phyloP scores from a whole-genome alignment of 345 rosid genomes.

The Cardiospermum halicacabum region DNA sequence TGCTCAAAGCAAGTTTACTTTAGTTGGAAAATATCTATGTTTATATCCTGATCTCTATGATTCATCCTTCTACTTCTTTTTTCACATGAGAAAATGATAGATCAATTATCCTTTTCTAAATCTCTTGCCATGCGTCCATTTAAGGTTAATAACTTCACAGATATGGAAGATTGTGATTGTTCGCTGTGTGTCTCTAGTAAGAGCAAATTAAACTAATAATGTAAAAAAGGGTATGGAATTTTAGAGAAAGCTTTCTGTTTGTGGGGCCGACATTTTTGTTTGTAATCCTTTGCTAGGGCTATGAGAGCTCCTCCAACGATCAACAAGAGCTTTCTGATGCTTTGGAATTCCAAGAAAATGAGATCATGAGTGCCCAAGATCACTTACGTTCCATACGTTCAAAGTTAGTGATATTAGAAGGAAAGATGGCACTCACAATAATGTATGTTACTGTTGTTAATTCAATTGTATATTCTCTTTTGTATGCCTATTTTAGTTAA shows the following conservation, averaged over 20 bases:
- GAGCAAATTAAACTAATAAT: background rate
- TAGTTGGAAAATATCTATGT: constrained; percentile 2
- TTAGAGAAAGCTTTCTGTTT: background rate
- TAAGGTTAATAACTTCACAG: background rate
- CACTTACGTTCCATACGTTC: constrained; percentile 77
- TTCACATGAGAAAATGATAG: background rate
- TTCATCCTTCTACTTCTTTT: background rate
- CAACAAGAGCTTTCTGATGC: constrained; percentile 64
- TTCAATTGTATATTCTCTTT: constrained; percentile 7
- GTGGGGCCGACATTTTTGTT: constrained; percentile 2
- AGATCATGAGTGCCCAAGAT: constrained; percentile 60
- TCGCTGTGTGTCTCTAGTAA: background rate
- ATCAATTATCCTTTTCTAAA: background rate
- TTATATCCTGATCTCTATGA: background rate
- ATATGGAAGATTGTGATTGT: background rate
- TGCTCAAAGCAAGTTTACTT: background rate
- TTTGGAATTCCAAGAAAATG: constrained; percentile 81
- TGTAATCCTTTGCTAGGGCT: constrained; percentile 27
- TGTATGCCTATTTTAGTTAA: too few relatives aligned
- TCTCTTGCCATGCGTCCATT: background rate
- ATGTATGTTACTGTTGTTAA: constrained; percentile 37
- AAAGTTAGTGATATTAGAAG: constrained; percentile 76
- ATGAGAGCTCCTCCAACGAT: constrained; percentile 29
- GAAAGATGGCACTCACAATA: constrained; percentile 80
- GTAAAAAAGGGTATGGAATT: background rate